Evolutionary conservation across 805 yeast genomes (phyloP).

Genomic region (Lipomyces japonicus): DNA sequence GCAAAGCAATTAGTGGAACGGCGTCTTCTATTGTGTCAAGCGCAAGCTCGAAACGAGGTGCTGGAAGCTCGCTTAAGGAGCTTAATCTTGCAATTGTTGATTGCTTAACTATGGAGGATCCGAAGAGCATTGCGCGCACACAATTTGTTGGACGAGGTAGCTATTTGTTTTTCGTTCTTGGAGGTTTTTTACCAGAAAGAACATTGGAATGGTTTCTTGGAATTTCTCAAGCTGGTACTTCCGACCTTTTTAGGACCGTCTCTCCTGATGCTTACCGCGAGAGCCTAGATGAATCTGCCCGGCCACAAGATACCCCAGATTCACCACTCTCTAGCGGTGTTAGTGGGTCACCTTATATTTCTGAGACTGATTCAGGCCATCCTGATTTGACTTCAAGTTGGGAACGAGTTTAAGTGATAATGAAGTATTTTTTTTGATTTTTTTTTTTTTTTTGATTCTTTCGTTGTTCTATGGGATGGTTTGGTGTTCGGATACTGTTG

Average conservation of each 20-base stretch:
- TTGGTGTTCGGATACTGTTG: too few species aligned
- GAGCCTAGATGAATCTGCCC: background rate
- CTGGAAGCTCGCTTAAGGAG: conserved; percentile 19
- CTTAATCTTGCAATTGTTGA: conserved; percentile 25
- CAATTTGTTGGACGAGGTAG: conserved; percentile 29
- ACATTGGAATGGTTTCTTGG: conserved; percentile 28
- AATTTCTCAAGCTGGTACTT: conserved; percentile 4
- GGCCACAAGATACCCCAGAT: conserved; percentile 13
- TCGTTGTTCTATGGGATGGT: too few species aligned
- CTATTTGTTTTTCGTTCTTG: conserved; percentile 21
- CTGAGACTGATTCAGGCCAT: conserved; percentile 21
- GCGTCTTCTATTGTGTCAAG: conserved; percentile 21
- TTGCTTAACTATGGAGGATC: conserved; percentile 14
- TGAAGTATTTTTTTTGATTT: background rate
- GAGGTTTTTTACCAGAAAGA: conserved; percentile 20
- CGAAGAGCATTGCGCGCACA: conserved; percentile 11
- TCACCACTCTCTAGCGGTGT: conserved; percentile 24
- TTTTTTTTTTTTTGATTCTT: background rate
- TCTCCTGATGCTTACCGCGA: conserved; percentile 9
- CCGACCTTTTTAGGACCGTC: conserved; percentile 8
- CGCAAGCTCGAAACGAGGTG: conserved; percentile 4
- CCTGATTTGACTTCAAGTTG: conserved; percentile 25
- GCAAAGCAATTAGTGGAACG: conserved; percentile 23
- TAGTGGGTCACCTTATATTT: conserved; percentile 24
- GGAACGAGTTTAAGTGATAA: conserved; percentile 21